Base-by-base conservation (phyloP, 331 rosid species). In the Prunus yedoensis region DNA sequence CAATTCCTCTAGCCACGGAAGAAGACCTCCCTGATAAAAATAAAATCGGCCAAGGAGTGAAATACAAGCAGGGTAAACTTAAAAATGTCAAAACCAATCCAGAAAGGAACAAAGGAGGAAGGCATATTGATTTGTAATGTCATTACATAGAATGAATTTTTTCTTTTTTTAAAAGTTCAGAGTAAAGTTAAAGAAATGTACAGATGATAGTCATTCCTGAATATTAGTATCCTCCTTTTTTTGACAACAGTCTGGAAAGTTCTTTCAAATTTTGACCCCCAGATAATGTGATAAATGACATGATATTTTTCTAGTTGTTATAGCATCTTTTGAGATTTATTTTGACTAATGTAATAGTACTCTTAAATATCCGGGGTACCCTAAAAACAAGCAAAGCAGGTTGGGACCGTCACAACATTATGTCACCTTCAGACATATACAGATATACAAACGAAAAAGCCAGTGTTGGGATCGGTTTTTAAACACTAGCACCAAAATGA, bases 1-100 rank as follows among this genome's bases (percentile, higher is more conserved):
- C 41, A 18, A 72, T 70, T 53, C 84, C 79, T 73, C 86, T 75
- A 49, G 81, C 77, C 13, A 15, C 78, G 80, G 41, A 69, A 76
- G 86, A 74, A 74, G 74, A 76, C 50, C 89, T 80, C 83, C 89
- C 96, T 91, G 83, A 66, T 77, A 58, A 70, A 32, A 32, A 14
- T 49, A 50, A 30, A 8, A 58, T 57, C 56, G 23, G 21, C 23
- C 56, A 15, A 41, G 8, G 41, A 71, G 53, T 41, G 21, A 41
- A 46, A 38, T n/a, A 12, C n/a, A 53, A 60, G 2, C 43, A 16
- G 66, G 20, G 66, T 60, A 4, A 17, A 53, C n/a, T n/a, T n/a
- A n/a, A n/a, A n/a, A n/a, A n/a, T n/a, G n/a, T n/a, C n/a, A n/a
- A n/a, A n/a, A n/a, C n/a, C n/a, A n/a, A n/a, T n/a, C n/a, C n/a